Evolutionary conservation across 2,329 filamentous ascomycete species (phyloP), one percentile per base, ranked within the genome.

Genomic region (Nectriaceae sp.): DNA sequence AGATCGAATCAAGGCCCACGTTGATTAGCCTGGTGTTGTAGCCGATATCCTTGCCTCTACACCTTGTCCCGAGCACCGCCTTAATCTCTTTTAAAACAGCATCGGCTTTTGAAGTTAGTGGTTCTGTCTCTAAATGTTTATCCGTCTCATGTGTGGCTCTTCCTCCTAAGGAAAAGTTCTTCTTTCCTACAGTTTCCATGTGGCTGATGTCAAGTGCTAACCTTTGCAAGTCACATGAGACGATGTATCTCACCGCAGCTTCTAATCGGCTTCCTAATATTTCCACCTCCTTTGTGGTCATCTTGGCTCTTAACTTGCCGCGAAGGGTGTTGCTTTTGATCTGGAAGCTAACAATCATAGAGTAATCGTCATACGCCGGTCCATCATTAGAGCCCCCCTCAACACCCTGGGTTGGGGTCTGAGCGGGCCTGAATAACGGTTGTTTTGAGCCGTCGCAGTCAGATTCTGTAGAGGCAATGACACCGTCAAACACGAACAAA

Each of bases 401-500:
- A n/a, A 35, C 29, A 11, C 8, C 18, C 35, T 46, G 39, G n/a
- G 13, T 29, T 20, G 29, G 33, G 13, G 24, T 13, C 13, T 13
- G 24, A 6, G 24, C 24, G 13, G 24, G 24, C 13, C 6, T 13
- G 13, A 29, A 13, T 29, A 29, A 13, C 6, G 6, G 6, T 13
- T 29, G 6, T 6, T 6, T 13, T 6, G 24, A 29, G 6, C 13
- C 13, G 24, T 29, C 24, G n/a, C n/a, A n/a, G n/a, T n/a, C n/a
- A n/a, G n/a, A n/a, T 29, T 29, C 13, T 29, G 6, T 29, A 40
- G 16, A 31, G 15, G 21, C 8, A 1, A 55, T 46, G n/a, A 52
- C 47, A 11, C 56, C 59, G 21, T 62, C 57, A 22, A 58, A 62
- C 4, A 61, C 59, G 39, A 62, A 62, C 31, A 62, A 33, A 42